These are phyloP conservation scores for Zygnema cylindricum DNA, from an alignment of 139 green algal genomes.

Conservation along the genomic window DNA sequence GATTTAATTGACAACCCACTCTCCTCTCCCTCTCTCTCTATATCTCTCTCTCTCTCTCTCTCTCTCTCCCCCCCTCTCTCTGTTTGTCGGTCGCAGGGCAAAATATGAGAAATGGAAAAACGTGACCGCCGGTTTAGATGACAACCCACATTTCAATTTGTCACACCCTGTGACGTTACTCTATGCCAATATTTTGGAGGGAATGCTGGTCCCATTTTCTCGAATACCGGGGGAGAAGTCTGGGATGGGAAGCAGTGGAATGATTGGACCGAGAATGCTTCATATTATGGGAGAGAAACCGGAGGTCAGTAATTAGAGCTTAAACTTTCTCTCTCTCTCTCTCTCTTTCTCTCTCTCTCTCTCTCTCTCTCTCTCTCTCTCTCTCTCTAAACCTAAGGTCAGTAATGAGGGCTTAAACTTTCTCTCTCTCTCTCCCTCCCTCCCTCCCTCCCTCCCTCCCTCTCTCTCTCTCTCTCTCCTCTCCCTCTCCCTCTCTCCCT, in stretches of 20 bases:
- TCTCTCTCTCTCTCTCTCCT: not conserved
- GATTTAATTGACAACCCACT: constrained; percentile 4
- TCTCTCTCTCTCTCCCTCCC: not conserved
- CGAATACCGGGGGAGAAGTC: constrained; percentile 21
- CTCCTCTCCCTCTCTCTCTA: constrained; percentile 15
- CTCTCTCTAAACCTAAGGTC: too few species aligned
- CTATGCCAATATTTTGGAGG: constrained; percentile 26
- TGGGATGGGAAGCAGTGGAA: constrained; percentile 16
- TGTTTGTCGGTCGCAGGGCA: not conserved
- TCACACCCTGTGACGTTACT: constrained; percentile 17
- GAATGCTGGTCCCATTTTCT: constrained; percentile 27
- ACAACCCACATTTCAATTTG: constrained; percentile 25
- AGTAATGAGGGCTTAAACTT: too few species aligned
- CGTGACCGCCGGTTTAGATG: not conserved
- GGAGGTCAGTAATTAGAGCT: not conserved
- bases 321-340: not conserved
- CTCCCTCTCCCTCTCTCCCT: not conserved
- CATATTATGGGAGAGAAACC: constrained; percentile 31
- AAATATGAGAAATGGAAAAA: constrained; percentile 4
- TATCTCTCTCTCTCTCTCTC: constrained; percentile 22
- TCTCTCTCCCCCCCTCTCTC: too few species aligned
- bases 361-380: not conserved
- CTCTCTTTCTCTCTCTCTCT: not conserved
- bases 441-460: not conserved
- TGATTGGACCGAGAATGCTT: not conserved